Base-by-base conservation (phyloP, 179 eudicot genomes). In the Dionaea muscipula region DNA sequence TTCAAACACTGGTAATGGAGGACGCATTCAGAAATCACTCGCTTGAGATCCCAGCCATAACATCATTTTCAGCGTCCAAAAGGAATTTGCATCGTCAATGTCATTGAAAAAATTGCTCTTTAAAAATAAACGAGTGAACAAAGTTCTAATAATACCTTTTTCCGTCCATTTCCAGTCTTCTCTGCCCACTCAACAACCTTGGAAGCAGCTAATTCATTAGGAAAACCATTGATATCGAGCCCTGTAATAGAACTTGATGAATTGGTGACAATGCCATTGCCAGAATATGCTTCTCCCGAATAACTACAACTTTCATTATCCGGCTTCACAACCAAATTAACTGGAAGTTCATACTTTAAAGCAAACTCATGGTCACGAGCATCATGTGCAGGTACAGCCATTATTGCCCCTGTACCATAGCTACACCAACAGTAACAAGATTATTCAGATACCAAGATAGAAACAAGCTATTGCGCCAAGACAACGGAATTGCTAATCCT, bases 351-450 rank as follows among this genome's bases (percentile, higher is more conserved):
- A 68, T 87, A 91, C 61, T 82, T 87, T 53, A 72, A 49, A 50
- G 98, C 91, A 69, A 91, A 91, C 66, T 87, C 98, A 71, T 82
- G 77, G 67, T 91, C 98, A 37, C 96, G 91, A 22, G 76, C 52
- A 61, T 91, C 98, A 73, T 91, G 98, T 25, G 94, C 98, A 59
- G 98, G 98, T 61, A 91, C 98, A 63, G 98, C 98, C 98, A 91
- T 91, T 66, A 91, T 87, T 67, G 96, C 95, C 58, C 98, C 98
- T 15, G 98, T 84, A 48, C 96, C 98, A 69, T 91, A 91, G 78
- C 98, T 91, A 79, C 75, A 70, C 17, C 40, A 61, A 59, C 16
- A 44, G 15, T 7, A 51, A 55, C 0, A 11, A n/a, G 18, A 11
- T 48, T 48, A n/a, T 1, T 11, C 17, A 7, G 7, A 31, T 11